Evolutionary conservation across 306 rosid species (phyloP), one percentile per base, ranked within the genome.

Genomic region (Sophora flavescens): DNA sequence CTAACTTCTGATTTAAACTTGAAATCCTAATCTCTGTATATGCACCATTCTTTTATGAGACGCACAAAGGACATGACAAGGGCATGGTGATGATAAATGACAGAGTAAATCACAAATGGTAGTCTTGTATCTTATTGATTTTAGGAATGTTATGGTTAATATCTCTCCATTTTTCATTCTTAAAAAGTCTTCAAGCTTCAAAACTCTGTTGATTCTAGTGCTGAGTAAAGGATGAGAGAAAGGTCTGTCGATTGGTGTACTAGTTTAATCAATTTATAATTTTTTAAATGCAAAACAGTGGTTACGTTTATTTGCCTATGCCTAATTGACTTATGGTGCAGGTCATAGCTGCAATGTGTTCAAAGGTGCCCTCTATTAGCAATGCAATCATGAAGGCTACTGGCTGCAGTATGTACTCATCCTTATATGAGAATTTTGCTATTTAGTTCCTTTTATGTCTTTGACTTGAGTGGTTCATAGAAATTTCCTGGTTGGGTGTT

Each of bases 341-440:
- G 99, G 93, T 95, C 68, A 65, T 95, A 66, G 96, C 96, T 53
- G 97, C 97, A 68, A 95, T 95, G 99, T 90, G 96, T 84, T 95
- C 99, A 16, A 95, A 95, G 91, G 97, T 95, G 6, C 99, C 99
- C 53, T 87, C 84, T 56, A 91, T 95, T 65, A 88, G 99, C 88
- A 83, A 73, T 74, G 99, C 99, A 77, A 95, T 95, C 63, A 80
- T 89, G 94, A 90, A 90, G 77, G 91, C 93, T 61, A 90, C 99
- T 59, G 91, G 87, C 74, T 84, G 91, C 72, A 91, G 99, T 92
- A 88, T 56, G 93, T 69, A 33, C 70, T 80, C 26, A 63, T 66
- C 10, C 72, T 44, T 50, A 30, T 26, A 58, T 66, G 47, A 28
- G 39, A 62, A 28, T 6, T 56, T 44, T 61, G 41, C 80, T 38